These are phyloP conservation scores for Smallanthus sonchifolius DNA, from an alignment of 129 eudicot species.

Conservation along the genomic window DNA sequence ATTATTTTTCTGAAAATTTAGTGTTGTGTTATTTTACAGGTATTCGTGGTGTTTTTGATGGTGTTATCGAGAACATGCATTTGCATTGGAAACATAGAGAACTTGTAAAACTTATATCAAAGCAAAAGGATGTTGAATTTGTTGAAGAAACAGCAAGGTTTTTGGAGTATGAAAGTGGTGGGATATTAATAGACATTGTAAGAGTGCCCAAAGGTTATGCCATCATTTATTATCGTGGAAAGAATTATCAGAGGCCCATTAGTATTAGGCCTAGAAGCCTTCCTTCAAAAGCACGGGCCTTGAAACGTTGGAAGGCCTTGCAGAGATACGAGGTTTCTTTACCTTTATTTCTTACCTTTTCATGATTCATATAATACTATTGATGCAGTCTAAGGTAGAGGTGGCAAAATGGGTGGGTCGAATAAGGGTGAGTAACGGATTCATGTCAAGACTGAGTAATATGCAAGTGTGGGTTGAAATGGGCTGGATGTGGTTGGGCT, in stretches of 20 bases:
- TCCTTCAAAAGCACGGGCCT: slow-evolving; percentile 89
- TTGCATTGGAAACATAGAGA: slow-evolving; percentile 98
- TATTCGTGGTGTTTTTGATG: slow-evolving; percentile 96
- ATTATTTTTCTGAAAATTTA: slow-evolving; percentile 10
- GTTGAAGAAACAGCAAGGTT: slow-evolving; percentile 94
- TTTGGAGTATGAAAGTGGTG: slow-evolving; percentile 93
- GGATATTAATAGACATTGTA: slow-evolving; percentile 79
- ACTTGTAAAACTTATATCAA: slow-evolving; percentile 85
- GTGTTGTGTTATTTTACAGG: slow-evolving; percentile 46
- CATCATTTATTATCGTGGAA: slow-evolving; percentile 86
- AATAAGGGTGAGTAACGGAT: neutral
- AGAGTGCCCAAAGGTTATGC: slow-evolving; percentile 89
- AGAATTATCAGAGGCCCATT: slow-evolving; percentile 87
- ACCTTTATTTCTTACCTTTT: neutral
- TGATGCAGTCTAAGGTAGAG: neutral
- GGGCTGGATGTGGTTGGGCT: neutral
- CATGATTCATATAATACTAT: neutral
- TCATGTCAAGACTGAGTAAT: neutral
- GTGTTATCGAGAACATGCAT: slow-evolving; percentile 98
- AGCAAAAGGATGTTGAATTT: slow-evolving; percentile 72
- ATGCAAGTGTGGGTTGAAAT: neutral
- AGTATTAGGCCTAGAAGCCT: slow-evolving; percentile 89
- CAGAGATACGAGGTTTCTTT: slow-evolving; percentile 78
- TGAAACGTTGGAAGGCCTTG: slow-evolving; percentile 88
- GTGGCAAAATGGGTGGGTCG: neutral